A percentile compares a stretch with the other conserved stretches of the same genome.
These are phyloP conservation scores for Cercis canadensis DNA, from an alignment of 306 rosid genomes.

Conservation along the genomic window DNA sequence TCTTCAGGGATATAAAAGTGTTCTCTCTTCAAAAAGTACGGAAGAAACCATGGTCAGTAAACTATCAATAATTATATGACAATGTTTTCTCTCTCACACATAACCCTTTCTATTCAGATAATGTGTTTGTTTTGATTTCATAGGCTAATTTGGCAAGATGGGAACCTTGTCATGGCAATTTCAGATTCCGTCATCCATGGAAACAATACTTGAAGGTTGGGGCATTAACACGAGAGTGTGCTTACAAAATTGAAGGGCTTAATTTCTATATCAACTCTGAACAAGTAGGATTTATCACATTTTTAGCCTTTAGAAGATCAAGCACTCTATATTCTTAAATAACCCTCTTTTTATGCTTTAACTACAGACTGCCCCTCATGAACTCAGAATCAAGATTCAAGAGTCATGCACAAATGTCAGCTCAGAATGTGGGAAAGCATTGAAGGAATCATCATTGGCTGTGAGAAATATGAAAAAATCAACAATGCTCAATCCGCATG, in stretches of 20 bases:
- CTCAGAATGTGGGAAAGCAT: slow-evolving; percentile 45
- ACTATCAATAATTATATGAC: not conserved
- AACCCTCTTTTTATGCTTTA: not conserved
- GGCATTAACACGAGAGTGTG: slow-evolving; percentile 49
- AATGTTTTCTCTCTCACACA: no score
- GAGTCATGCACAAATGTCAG: slow-evolving; percentile 48
- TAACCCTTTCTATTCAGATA: no score
- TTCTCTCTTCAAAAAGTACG: slow-evolving; percentile 54
- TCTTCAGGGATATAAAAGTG: slow-evolving; percentile 54
- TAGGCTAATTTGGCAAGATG: slow-evolving; percentile 50
- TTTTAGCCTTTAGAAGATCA: no score
- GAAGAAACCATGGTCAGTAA: slow-evolving; percentile 59
- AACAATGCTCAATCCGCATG: slow-evolving; percentile 28
- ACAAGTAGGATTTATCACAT: slow-evolving; percentile 23
- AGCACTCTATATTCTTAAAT: no score
- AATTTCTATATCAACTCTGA: slow-evolving; percentile 38
- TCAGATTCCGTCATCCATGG: slow-evolving; percentile 48
- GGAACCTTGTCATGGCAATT: slow-evolving; percentile 44
- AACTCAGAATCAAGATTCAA: slow-evolving; percentile 35
- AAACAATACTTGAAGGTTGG: slow-evolving; percentile 44
- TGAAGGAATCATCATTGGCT: slow-evolving; percentile 47
- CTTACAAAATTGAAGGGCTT: slow-evolving; percentile 57
- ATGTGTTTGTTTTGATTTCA: not conserved
- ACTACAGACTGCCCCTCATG: not conserved
- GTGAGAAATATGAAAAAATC: slow-evolving; percentile 39